Percentiles rank a stretch among this genome's conserved stretches.
Evolutionary conservation across 371 early-diverging fungal species (phyloP).

Genomic region (Actinomortierella ambigua): DNA sequence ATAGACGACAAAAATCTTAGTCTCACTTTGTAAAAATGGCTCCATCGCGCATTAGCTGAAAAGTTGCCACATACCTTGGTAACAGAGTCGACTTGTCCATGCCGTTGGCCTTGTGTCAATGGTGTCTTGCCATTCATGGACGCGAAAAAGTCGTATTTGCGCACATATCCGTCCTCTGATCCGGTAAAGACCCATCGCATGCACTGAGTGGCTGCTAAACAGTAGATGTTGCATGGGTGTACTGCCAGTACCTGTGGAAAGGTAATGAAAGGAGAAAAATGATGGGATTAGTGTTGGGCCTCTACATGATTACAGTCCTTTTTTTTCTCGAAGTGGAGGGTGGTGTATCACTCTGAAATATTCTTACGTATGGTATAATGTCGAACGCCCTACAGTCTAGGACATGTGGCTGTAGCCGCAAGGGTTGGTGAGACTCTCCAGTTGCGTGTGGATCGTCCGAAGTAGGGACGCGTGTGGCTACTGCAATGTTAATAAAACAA

Average conservation of each 20-base stretch:
- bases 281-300: not conserved
- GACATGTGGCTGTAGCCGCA: constrained; percentile 47
- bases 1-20: not conserved
- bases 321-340: too few species aligned
- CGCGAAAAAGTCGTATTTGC: constrained; percentile 91
- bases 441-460: constrained; percentile 3
- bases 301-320: too few species aligned
- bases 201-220: constrained; percentile 76
- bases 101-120: constrained; percentile 85
- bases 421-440: constrained; percentile 12
- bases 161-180: constrained; percentile 90
- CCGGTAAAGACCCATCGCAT: constrained; percentile 95
- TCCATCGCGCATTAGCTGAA: too few species aligned
- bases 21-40: not conserved
- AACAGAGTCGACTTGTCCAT: constrained; percentile 86
- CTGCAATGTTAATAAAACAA: not conserved
- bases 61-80: constrained; percentile 60
- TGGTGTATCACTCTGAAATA: too few species aligned
- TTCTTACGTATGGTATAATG: constrained; percentile 58
- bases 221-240: constrained; percentile 78
- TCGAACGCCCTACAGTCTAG: constrained; percentile 58
- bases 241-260: constrained; percentile 65
- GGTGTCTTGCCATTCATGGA: constrained; percentile 84
- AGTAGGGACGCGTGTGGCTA: not conserved
- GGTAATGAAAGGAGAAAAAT: not conserved